phyloP scores from a whole-genome alignment of 306 rosid species.

The Cotoneaster glaucophyllus region DNA sequence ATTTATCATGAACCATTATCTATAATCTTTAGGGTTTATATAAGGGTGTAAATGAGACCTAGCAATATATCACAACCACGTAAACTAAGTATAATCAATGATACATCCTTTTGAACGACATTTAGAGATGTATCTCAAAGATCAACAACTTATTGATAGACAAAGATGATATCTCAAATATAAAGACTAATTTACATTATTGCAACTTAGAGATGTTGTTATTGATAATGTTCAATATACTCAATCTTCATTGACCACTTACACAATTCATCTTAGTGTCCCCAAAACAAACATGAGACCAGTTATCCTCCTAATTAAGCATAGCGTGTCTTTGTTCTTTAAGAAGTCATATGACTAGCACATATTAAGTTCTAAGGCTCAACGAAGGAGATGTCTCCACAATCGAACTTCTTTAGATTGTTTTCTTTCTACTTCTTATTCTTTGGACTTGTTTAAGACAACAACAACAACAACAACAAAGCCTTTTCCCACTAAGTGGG shows the following conservation, averaged over 20 bases:
- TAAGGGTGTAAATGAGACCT: background rate
- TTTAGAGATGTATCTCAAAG: too few relatives aligned
- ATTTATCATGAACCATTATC: background rate
- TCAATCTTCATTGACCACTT: too few relatives aligned
- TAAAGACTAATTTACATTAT: too few relatives aligned
- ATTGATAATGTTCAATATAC: too few relatives aligned
- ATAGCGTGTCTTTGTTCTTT: too few relatives aligned
- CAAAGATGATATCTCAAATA: too few relatives aligned
- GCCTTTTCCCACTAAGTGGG: too few relatives aligned
- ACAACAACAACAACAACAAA: too few relatives aligned
- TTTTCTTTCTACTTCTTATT: too few relatives aligned
- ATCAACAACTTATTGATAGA: background rate
- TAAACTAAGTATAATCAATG: background rate
- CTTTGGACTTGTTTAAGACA: background rate
- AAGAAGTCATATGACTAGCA: too few relatives aligned
- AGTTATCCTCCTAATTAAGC: background rate
- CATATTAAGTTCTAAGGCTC: background rate
- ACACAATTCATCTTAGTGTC: background rate
- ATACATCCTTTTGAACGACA: background rate
- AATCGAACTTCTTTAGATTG: background rate
- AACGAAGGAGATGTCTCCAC: background rate
- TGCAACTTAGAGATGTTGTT: background rate
- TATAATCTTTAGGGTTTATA: background rate
- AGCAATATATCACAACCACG: background rate
- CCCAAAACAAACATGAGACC: background rate